Evolutionary conservation across 2,329 filamentous ascomycete species (phyloP), one percentile per base, ranked within the genome.

Genomic region (Aspergillus nomiae): DNA sequence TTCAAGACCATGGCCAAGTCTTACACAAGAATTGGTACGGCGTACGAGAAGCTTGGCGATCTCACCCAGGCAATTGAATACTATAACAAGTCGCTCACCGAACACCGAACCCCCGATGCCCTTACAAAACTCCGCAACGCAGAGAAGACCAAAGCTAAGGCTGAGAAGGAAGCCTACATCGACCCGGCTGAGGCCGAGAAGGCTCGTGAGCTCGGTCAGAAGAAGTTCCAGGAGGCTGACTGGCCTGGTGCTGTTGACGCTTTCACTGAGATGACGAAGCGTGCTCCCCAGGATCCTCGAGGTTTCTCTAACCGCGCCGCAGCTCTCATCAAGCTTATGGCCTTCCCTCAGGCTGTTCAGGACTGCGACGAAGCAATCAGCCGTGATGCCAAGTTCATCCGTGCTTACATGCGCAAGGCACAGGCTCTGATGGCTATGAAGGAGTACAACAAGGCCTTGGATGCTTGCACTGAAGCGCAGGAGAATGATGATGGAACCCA

Each of bases 1-100:
- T 99, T 98, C 85, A 99, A 99, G 87, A 86, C 94, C 74, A 94
- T 99, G 69, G 94, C 96, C 76, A 98, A 97, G 88, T 92, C 94
- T n/a, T 97, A 95, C 73, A 93, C 94, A 45, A 92, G 95, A 71
- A 96, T 99, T 70, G 95, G 95, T 67, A 87, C 89, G n/a, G 89
- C 94, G 0, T 93, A 98, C 77, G 95, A 99, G 85, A 97, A 93
- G 82, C 81, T 90, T 76, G 92, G 91, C 69, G 90, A 98, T 71
- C 82, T 95, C 12, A 78, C 86, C 60, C 87, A 89, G 64, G 95
- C 96, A 28, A 87, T 99, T 67, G 89, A 92, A 70, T 92, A 92
- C 84, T 99, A 94, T 85, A 90, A 97, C 81, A 92, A 90, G 79
- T 96, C 94, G 4, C 87, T 99, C 67, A 98, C 92, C 6, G 95